These are phyloP conservation scores for Boletellus sp. DNA, from an alignment of 768 basidiomycete species.

Conservation along the genomic window DNA sequence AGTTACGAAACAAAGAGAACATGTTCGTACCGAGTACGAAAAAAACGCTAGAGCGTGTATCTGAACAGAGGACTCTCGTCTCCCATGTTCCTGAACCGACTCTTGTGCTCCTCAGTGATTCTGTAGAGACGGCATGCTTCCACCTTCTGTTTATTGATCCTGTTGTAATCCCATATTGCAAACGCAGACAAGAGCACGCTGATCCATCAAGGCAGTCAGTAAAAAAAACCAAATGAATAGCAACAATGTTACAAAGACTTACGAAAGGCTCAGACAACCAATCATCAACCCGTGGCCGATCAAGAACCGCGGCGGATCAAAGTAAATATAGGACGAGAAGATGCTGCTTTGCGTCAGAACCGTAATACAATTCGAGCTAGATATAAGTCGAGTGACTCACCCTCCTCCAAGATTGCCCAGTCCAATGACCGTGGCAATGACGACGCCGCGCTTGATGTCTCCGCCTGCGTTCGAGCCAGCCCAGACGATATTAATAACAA, in stretches of 20 bases:
- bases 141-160: neutral
- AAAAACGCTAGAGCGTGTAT: neutral
- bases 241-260: neutral
- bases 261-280: neutral
- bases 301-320: neutral
- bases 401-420: neutral
- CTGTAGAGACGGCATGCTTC: slow-evolving; percentile 1
- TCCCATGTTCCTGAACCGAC: slow-evolving; percentile 1
- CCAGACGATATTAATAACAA: neutral
- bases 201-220: neutral
- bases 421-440: slow-evolving; percentile 2
- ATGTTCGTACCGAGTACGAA: no score
- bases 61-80: slow-evolving; percentile 3
- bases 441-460: slow-evolving; percentile 1
- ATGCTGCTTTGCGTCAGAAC: neutral
- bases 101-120: neutral
- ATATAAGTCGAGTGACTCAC: neutral
- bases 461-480: slow-evolving; percentile 1
- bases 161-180: slow-evolving; percentile 1
- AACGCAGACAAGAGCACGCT: neutral
- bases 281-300: neutral
- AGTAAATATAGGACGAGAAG: neutral
- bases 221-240: neutral
- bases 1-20: no score
- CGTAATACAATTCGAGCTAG: neutral